These are phyloP conservation scores for Alternaria brassicicola DNA, from an alignment of 2,329 filamentous ascomycete species.

Conservation along the genomic window DNA sequence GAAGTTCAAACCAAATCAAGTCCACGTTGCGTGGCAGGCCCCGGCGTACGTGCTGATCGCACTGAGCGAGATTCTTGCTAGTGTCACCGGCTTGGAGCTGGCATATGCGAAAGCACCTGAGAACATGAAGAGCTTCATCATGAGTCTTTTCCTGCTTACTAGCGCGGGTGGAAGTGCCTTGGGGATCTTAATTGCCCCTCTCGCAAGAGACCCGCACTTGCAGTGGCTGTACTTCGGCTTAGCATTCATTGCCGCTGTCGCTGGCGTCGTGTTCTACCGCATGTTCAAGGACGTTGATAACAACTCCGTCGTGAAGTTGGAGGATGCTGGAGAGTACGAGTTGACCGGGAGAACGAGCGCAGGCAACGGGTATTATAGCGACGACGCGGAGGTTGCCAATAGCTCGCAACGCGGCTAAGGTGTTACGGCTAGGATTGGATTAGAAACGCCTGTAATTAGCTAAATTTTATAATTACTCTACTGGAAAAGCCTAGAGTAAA, in stretches of 20 bases:
- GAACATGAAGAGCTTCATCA: constrained; percentile 57
- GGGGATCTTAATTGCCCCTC: constrained; percentile 65
- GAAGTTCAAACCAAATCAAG: constrained; percentile 47
- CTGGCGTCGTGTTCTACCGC: constrained; percentile 61
- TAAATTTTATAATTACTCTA: no score
- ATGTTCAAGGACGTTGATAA: constrained; percentile 46
- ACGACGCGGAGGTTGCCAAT: background rate
- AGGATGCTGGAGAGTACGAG: constrained; percentile 25
- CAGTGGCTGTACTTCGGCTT: constrained; percentile 70
- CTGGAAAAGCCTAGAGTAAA: no score
- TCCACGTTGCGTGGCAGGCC: constrained; percentile 55
- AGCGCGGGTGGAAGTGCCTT: constrained; percentile 65
- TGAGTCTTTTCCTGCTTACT: constrained; percentile 66
- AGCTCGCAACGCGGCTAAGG: background rate
- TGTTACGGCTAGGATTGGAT: no score
- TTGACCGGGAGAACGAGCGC: constrained; percentile 2
- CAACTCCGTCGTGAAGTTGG: background rate
- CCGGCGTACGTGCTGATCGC: constrained; percentile 56
- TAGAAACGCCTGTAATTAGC: no score
- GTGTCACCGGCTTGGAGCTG: constrained; percentile 56
- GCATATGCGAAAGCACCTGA: constrained; percentile 56
- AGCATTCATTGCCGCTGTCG: constrained; percentile 55
- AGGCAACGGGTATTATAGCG: constrained; percentile 6
- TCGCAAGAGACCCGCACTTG: constrained; percentile 67
- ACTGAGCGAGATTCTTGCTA: constrained; percentile 54